Conservation (phyloP, 306 rosid genomes). For the Dryas octopetala region DNA sequence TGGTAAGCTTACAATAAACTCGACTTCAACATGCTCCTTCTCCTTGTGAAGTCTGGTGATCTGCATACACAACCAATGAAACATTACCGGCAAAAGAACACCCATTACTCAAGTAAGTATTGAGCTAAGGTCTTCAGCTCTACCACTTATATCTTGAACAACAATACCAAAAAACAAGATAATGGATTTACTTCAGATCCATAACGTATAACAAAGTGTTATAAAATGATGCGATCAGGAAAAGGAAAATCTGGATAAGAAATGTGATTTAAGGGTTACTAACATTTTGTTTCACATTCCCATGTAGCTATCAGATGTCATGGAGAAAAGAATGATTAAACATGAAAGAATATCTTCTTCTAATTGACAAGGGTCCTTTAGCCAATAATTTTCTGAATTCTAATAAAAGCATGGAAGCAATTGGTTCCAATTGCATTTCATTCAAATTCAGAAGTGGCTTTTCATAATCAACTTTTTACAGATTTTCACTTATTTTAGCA, state of each 20-base stretch:
- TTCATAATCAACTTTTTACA: background rate
- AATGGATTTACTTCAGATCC: background rate
- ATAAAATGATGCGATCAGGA: background rate
- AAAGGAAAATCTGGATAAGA: background rate
- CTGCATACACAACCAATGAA: conserved; percentile 38
- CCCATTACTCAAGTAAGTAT: background rate
- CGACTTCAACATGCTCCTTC: conserved; percentile 92
- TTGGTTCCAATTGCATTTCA: background rate
- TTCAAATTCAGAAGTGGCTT: background rate
- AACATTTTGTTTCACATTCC: background rate
- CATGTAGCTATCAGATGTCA: background rate
- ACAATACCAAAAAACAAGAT: background rate
- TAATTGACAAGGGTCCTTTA: background rate
- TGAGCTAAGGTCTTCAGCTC: background rate
- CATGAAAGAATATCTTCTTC: background rate
- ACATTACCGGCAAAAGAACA: conserved; percentile 12
- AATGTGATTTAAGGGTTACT: background rate
- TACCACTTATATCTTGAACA: background rate
- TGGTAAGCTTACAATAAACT: conserved; percentile 70
- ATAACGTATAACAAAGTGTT: background rate
- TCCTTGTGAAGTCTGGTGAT: conserved; percentile 76
- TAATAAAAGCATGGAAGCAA: background rate
- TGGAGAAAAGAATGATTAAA: background rate
- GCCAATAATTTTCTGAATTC: no score
- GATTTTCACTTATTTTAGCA: conserved; percentile 22